Evolutionary conservation across 495 filamentous ascomycete species (phyloP), one percentile per base, ranked within the genome.

Genomic region (Penicillium riverlandense): DNA sequence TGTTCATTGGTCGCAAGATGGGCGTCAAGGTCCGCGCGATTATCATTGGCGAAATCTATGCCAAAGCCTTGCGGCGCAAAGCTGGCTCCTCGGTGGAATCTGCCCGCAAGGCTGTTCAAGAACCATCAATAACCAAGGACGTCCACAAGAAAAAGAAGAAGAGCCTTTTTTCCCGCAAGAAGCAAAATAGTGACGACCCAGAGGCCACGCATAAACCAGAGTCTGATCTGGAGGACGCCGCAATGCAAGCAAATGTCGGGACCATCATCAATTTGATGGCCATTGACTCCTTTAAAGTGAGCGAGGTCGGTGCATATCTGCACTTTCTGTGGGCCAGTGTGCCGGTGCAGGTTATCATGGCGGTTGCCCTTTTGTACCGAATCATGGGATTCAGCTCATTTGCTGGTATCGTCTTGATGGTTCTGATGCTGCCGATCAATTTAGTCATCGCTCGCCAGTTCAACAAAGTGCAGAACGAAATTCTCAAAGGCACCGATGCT

Each of bases 251-350:
- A 13, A 96, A 95, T 50, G 73, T 90, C 44, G 94, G 94, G 45
- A 92, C 90, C 15, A 96, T 99, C 59, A 97, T 97, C 67, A 99
- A 97, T 59, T 65, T 99, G 50, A 99, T 99, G 94, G 83, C 94
- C 8, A 94, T 99, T 42, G 94, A 99, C 72, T 96, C 92, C 29
- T 96, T 96, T 78, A 99, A 99, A 67, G 86, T 97, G 40, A 87
- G 87, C 42, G 90, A 96, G 62, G 82, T 92, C 40, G 86, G 86
- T 38, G 85, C 90, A 0, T 99, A 96, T 57, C 65, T 96, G 37
- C 90, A 96, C 59, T 96, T 90, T 61, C 67, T 96, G 37, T 86
- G 86, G 75, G 89, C 86, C 0, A 82, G 82, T 50, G 85, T 89
- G 7, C 90, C 90, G 0, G 82, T 92, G 13, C 86, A 95, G 61